A percentile compares a stretch with the other conserved stretches of the same genome.
Conservation (phyloP, 2,329 filamentous ascomycete species). For the Fusarium azukiicola region DNA sequence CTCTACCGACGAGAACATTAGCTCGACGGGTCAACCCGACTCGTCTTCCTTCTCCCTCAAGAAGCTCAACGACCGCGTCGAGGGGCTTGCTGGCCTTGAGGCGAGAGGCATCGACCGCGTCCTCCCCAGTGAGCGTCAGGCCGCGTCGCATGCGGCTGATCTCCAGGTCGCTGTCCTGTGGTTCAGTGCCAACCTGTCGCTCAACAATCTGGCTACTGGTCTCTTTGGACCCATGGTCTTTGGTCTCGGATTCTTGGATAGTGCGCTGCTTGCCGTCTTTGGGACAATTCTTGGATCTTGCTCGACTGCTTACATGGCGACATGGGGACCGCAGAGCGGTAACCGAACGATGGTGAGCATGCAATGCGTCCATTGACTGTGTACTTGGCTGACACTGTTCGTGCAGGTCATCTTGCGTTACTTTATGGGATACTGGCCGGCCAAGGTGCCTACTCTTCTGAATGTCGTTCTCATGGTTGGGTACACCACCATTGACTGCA, state of each 20-base stretch:
- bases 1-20: conserved; percentile 31
- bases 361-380: background rate
- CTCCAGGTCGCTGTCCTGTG: conserved; percentile 66
- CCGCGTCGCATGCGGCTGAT: conserved; percentile 58
- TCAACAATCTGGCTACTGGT: conserved; percentile 81
- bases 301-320: conserved; percentile 89
- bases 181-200: conserved; percentile 69
- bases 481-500: conserved; percentile 89
- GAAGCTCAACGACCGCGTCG: conserved; percentile 47
- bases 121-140: conserved; percentile 60
- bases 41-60: conserved; percentile 31
- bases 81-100: conserved; percentile 61
- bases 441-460: conserved; percentile 57
- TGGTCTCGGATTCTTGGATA: conserved; percentile 86
- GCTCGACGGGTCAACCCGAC: conserved; percentile 6
- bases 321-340: conserved; percentile 87
- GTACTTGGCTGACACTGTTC: conserved; percentile 17
- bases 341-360: conserved; percentile 84
- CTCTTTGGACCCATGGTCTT: conserved; percentile 85
- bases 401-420: conserved; percentile 83
- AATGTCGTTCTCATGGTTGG: conserved; percentile 84
- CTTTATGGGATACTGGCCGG: conserved; percentile 84
- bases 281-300: conserved; percentile 87
- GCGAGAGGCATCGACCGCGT: conserved; percentile 66
- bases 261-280: conserved; percentile 86